Conservation (phyloP, 2,329 filamentous ascomycete species). For the Chrysoporthe puriensis region DNA sequence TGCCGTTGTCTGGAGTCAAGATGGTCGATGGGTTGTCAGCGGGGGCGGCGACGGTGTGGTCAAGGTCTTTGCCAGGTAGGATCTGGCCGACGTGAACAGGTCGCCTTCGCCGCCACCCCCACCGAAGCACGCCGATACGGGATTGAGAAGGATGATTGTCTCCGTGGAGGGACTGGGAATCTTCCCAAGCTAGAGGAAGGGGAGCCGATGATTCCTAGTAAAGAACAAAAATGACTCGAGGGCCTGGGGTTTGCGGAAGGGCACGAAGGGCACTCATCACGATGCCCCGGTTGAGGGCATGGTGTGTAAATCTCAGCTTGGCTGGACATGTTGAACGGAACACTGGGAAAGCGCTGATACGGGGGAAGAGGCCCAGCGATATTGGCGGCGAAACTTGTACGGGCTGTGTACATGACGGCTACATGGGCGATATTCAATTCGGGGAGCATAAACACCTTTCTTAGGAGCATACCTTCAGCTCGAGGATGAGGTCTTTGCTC, state of each 20-base stretch:
- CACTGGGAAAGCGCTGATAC: background rate
- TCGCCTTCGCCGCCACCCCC: constrained; percentile 21
- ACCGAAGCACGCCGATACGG: constrained; percentile 18
- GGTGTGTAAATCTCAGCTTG: background rate
- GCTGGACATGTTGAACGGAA: constrained; percentile 4
- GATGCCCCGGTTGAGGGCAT: background rate
- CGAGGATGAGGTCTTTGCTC: background rate
- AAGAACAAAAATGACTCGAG: background rate
- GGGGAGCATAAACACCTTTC: constrained; percentile 6
- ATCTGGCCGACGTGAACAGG: constrained; percentile 6
- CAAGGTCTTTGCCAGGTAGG: constrained; percentile 77
- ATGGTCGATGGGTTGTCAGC: constrained; percentile 92
- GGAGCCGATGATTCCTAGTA: background rate
- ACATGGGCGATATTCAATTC: background rate
- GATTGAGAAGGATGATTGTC: background rate
- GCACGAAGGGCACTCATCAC: background rate
- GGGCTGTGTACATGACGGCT: constrained; percentile 10
- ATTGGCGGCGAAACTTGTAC: background rate
- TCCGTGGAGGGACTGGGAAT: background rate
- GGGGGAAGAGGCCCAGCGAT: background rate
- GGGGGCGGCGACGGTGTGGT: constrained; percentile 94
- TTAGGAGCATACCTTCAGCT: constrained; percentile 9
- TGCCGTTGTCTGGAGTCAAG: constrained; percentile 91
- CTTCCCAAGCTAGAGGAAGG: constrained; percentile 2
- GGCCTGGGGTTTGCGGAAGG: too few relatives aligned